These are phyloP conservation scores for Torulaspora delbrueckii DNA, from an alignment of 805 yeast species.

Conservation along the genomic window DNA sequence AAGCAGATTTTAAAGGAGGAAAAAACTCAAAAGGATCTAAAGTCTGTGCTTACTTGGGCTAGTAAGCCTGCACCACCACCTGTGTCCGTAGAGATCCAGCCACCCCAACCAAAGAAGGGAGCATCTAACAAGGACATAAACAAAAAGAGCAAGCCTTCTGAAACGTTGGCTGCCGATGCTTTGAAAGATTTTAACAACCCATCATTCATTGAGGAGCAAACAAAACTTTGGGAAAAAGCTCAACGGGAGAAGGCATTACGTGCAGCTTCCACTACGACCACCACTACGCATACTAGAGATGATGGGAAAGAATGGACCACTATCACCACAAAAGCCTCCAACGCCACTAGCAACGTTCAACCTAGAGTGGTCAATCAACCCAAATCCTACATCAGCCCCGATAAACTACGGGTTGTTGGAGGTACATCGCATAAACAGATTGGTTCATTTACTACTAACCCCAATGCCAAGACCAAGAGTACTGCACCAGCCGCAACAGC, in stretches of 20 bases:
- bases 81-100: conserved; percentile 19
- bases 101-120: conserved; percentile 14
- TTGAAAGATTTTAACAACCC: conserved; percentile 24
- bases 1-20: conserved; percentile 22
- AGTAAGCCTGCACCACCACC: conserved; percentile 17
- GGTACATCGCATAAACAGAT: conserved; percentile 18
- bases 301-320: conserved; percentile 29
- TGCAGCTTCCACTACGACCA: conserved; percentile 48
- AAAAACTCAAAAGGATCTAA: conserved; percentile 18
- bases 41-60: conserved; percentile 32
- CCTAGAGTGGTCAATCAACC: conserved; percentile 21
- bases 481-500: conserved; percentile 26
- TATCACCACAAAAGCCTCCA: conserved; percentile 31
- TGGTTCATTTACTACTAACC: conserved; percentile 31
- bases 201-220: conserved; percentile 32
- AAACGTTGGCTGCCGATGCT: conserved; percentile 1
- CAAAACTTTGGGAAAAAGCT: conserved; percentile 43
- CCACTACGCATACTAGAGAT: conserved; percentile 27
- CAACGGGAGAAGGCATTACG: conserved; percentile 72
- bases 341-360: conserved; percentile 13
- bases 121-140: not conserved
- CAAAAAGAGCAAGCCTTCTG: conserved; percentile 4
- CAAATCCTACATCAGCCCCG: conserved; percentile 32
- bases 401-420: conserved; percentile 33
- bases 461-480: conserved; percentile 23